A percentile compares a stretch with the other conserved stretches of the same genome.
Evolutionary conservation across 2,329 filamentous ascomycete genomes (phyloP).

Genomic region (Exophiala sp.): DNA sequence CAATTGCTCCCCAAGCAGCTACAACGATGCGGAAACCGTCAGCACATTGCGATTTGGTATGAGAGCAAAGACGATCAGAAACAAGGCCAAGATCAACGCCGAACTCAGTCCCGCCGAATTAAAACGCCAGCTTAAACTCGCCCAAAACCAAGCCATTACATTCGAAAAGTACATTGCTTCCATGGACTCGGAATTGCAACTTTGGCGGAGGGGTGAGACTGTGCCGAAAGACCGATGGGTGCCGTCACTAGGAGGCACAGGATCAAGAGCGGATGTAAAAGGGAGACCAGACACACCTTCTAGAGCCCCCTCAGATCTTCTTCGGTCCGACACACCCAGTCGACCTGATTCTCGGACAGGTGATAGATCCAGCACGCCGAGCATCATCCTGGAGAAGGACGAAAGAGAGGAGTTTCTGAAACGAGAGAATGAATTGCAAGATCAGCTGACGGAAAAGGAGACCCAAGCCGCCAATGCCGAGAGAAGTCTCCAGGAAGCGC

Average conservation of each 20-base stretch:
- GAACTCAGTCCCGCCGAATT: conserved; percentile 93
- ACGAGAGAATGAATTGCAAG: conserved; percentile 93
- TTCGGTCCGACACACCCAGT: conserved; percentile 45
- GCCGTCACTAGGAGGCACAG: conserved; percentile 46
- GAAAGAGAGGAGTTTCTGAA: conserved; percentile 93
- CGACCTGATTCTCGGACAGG: conserved; percentile 62
- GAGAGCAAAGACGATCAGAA: conserved; percentile 97
- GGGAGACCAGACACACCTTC: conserved; percentile 54
- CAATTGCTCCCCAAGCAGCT: conserved; percentile 97
- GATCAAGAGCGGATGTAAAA: conserved; percentile 42
- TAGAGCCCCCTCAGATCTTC: conserved; percentile 48
- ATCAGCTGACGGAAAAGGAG: conserved; percentile 91
- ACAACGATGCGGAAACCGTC: conserved; percentile 92
- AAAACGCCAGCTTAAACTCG: conserved; percentile 87
- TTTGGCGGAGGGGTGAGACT: conserved; percentile 80
- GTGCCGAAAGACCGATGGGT: conserved; percentile 90
- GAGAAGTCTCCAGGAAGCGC: conserved; percentile 71
- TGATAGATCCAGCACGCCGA: conserved; percentile 81
- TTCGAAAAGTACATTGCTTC: conserved; percentile 82
- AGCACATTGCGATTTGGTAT: conserved; percentile 91
- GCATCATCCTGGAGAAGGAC: conserved; percentile 84
- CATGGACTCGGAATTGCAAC: conserved; percentile 75
- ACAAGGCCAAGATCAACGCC: conserved; percentile 99
- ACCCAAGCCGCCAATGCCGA: conserved; percentile 71
- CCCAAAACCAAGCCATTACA: conserved; percentile 78